These are phyloP conservation scores for Metschnikowia peoriensis DNA, from an alignment of 805 yeast species.

Conservation along the genomic window DNA sequence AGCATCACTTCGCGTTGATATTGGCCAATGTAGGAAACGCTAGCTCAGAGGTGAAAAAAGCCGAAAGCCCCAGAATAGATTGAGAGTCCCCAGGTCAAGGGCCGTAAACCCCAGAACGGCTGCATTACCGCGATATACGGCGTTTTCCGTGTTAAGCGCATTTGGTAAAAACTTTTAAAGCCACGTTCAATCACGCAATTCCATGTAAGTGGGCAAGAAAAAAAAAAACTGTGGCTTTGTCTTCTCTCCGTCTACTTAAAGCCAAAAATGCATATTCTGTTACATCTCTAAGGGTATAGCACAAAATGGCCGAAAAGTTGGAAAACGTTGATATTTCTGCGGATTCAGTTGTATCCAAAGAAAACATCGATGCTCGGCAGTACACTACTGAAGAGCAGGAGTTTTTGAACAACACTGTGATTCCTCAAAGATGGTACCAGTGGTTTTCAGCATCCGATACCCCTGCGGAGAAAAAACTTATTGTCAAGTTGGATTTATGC, in stretches of 20 bases:
- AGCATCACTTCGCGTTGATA: no score
- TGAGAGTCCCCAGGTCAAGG: not conserved
- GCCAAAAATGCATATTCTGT: not conserved
- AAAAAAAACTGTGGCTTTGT: not conserved
- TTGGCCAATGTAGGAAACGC: no score
- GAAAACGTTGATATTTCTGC: not conserved
- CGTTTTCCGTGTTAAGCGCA: not conserved
- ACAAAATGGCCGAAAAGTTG: not conserved
- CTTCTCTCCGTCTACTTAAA: not conserved
- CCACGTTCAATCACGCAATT: not conserved
- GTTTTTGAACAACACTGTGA: not conserved
- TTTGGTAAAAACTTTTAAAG: not conserved
- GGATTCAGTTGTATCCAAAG: not conserved
- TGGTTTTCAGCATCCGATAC: slow-evolving; percentile 9
- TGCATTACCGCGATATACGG: not conserved
- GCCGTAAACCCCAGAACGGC: not conserved
- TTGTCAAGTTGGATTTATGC: slow-evolving; percentile 5
- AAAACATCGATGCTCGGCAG: not conserved
- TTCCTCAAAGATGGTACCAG: slow-evolving; percentile 8
- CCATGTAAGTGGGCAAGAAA: not conserved
- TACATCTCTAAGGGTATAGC: not conserved
- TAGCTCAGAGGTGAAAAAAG: no score
- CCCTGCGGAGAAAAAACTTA: not conserved
- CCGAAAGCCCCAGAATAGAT: not conserved
- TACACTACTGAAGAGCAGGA: slow-evolving; percentile 2